A percentile compares a stretch with the other conserved stretches of the same genome.
Evolutionary conservation across 1,284 basidiomycete genomes (phyloP).

Genomic region (Sanguinoderma infundibulare): DNA sequence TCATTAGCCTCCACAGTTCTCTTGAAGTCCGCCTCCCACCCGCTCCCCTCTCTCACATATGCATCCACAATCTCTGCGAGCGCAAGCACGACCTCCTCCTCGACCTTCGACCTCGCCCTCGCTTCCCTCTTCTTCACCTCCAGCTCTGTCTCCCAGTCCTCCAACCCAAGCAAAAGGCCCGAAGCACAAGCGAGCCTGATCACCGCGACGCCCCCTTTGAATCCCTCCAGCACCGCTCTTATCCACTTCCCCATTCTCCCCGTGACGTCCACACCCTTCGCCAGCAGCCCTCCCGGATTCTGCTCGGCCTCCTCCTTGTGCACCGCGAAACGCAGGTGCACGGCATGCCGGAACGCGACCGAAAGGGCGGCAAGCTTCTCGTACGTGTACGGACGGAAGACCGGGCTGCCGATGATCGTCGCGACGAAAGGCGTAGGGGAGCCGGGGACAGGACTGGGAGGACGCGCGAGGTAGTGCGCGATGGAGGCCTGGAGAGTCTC

Average conservation of each 20-base stretch:
- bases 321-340: constrained; percentile 55
- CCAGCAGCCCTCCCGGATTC: constrained; percentile 41
- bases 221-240: constrained; percentile 58
- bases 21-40: constrained; percentile 73
- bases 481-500: constrained; percentile 62
- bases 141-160: constrained; percentile 50
- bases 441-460: constrained; percentile 39
- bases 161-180: constrained; percentile 67
- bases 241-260: constrained; percentile 56
- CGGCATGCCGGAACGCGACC: constrained; percentile 65
- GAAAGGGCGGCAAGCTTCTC: constrained; percentile 56
- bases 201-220: constrained; percentile 65
- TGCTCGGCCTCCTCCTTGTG: constrained; percentile 40
- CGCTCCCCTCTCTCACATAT: constrained; percentile 45
- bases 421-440: constrained; percentile 69
- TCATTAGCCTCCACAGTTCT: constrained; percentile 43
- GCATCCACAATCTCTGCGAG: constrained; percentile 74
- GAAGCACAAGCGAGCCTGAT: constrained; percentile 61
- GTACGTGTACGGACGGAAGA: constrained; percentile 48
- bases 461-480: constrained; percentile 62
- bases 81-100: constrained; percentile 68
- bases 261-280: constrained; percentile 44
- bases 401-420: constrained; percentile 64
- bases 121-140: constrained; percentile 26
- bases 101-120: constrained; percentile 43